A percentile compares a stretch with the other conserved stretches of the same genome.
Conservation (phyloP, 768 basidiomycete species). For the Suillus variegatus region DNA sequence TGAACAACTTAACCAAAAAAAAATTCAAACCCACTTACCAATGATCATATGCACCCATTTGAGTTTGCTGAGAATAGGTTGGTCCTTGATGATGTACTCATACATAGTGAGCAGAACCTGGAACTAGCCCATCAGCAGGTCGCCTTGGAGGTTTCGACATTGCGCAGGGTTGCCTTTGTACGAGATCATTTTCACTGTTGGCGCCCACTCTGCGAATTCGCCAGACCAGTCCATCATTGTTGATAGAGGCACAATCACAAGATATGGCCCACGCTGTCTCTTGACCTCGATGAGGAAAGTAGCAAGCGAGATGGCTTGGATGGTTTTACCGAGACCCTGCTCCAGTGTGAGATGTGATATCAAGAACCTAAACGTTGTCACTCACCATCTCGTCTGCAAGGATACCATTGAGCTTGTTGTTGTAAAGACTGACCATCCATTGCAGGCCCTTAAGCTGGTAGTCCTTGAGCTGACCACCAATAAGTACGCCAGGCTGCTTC, state of each 20-base stretch:
- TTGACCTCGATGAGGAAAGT: conserved; percentile 92
- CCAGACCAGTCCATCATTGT: conserved; percentile 98
- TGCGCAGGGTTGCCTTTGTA: conserved; percentile 92
- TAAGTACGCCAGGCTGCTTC: conserved; percentile 69
- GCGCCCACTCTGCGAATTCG: conserved; percentile 98
- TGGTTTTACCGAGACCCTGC: conserved; percentile 93
- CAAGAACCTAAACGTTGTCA: conserved; percentile 10
- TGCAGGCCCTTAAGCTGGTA: conserved; percentile 95
- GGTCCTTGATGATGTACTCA: conserved; percentile 97
- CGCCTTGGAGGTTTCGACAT: conserved; percentile 73
- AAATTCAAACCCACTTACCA: conserved; percentile 46
- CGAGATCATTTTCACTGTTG: conserved; percentile 71
- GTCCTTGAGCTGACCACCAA: conserved; percentile 90
- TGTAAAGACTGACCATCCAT: conserved; percentile 98
- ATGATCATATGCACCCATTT: conserved; percentile 99
- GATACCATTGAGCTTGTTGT: conserved; percentile 94
- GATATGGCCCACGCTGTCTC: conserved; percentile 86
- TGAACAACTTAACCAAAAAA: no score
- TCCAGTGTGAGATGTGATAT: conserved; percentile 14
- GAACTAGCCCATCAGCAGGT: conserved; percentile 80
- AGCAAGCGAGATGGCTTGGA: conserved; percentile 93
- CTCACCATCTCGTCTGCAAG: conserved; percentile 91
- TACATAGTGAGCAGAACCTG: conserved; percentile 94
- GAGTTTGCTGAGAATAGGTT: conserved; percentile 84
- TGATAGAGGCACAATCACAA: conserved; percentile 93